Conservation (phyloP, 2,329 filamentous ascomycete genomes). For the Ophiognomonia clavigignenti-juglandacearum region DNA sequence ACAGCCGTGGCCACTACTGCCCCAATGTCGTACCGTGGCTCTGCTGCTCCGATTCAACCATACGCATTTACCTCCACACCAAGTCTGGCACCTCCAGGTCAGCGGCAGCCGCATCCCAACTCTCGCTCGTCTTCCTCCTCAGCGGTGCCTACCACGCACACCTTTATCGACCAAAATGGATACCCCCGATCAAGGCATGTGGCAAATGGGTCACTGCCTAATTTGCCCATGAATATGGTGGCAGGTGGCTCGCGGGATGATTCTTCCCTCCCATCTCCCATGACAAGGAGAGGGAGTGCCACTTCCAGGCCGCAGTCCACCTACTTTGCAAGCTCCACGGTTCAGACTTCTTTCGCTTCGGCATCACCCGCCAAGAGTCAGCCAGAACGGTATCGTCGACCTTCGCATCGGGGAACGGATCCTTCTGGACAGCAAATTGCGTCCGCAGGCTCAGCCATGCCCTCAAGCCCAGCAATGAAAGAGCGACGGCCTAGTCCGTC, state of each 20-base stretch:
- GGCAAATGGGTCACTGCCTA: constrained; percentile 34
- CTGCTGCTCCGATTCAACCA: constrained; percentile 60
- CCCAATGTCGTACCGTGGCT: constrained; percentile 49
- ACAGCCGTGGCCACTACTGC: constrained; percentile 38
- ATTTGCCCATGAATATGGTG: constrained; percentile 33
- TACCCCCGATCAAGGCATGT: constrained; percentile 25
- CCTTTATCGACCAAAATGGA: constrained; percentile 28
- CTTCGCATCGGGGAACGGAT: constrained; percentile 52
- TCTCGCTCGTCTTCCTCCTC: constrained; percentile 45
- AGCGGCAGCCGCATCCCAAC: constrained; percentile 46
- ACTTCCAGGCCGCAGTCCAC: constrained; percentile 39
- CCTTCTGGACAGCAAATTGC: constrained; percentile 24
- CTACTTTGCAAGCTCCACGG: constrained; percentile 32
- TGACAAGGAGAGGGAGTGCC: constrained; percentile 34
- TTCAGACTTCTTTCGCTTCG: constrained; percentile 49
- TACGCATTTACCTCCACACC: constrained; percentile 74
- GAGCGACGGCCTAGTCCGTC: constrained; percentile 29
- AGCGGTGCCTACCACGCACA: constrained; percentile 35
- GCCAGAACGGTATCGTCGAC: constrained; percentile 78
- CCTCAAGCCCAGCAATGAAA: constrained; percentile 38
- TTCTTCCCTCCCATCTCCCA: constrained; percentile 37
- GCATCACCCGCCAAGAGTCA: constrained; percentile 61
- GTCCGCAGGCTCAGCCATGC: constrained; percentile 32
- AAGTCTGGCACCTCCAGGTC: constrained; percentile 50
- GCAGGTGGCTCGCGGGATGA: constrained; percentile 48